Evolutionary conservation across 139 green algal genomes (phyloP), one percentile per base, ranked within the genome.

Genomic region (Spirogloea muscicola): DNA sequence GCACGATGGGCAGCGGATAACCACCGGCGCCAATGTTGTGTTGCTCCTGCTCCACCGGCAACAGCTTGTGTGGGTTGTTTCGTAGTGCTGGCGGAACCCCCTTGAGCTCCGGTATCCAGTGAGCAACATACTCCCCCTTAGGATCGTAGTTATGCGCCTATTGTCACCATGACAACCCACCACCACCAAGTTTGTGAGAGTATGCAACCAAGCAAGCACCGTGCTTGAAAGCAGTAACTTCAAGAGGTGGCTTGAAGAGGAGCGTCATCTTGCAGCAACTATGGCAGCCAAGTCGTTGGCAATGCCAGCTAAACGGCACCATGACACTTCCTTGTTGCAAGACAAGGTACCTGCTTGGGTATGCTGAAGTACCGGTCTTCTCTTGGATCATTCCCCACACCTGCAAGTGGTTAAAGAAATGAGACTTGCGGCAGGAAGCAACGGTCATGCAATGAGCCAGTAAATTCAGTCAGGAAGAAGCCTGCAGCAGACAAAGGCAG

Each of bases 31-130:
- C n/a, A 33, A 66, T 21, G 2, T 36, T 59, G 51, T 72, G 57
- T n/a, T 37, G 1, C 48, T 62, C 77, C 84, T 89, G 77, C 69
- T 93, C 89, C 10, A 84, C 81, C 13, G 49, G 64, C 39, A 78
- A 82, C 86, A 96, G 90, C 36, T 74, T 65, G 83, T 87, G 92
- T 16, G 93, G 93, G 80, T 94, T 88, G 68, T 95, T 87, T 25
- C 96, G 86, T 21, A 76, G 48, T 18, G 49, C 31, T 0, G 74
- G 41, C 0, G 92, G 87, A 57, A 97, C 86, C 1, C 85, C 83
- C 1, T 42, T 49, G 27, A 98, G 85, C 87, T 97, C 93, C 4
- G 93, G 93, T 5, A 94, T 52, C 93, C 93, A 98, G 27, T 85
- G 81, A 16, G 83, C 75, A 29, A 96, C 86, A 84, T 98, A 98